phyloP scores from a whole-genome alignment of 768 basidiomycete species.

The Nidularia sp. region DNA sequence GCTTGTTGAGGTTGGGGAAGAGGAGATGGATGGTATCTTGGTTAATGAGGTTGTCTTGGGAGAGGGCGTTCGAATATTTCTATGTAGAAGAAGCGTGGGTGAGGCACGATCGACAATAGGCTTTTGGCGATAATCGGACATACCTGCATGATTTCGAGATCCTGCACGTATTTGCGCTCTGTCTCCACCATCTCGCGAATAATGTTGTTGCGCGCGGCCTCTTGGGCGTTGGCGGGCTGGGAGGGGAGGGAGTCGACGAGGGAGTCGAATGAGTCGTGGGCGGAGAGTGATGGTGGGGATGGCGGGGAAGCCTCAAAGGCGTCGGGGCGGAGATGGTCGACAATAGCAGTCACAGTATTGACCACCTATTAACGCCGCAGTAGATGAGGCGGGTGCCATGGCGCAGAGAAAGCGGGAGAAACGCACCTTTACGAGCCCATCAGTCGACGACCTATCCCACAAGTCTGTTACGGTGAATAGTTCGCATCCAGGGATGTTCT shows the following conservation, averaged over 20 bases:
- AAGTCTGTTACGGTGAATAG: conserved; percentile 90
- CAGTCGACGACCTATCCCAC: conserved; percentile 86
- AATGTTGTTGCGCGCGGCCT: conserved; percentile 70
- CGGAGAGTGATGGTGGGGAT: conserved; percentile 50
- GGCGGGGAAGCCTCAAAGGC: conserved; percentile 62
- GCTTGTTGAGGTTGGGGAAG: conserved; percentile 91
- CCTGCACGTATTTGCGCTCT: conserved; percentile 94
- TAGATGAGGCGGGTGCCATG: conserved; percentile 3
- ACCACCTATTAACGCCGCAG: conserved; percentile 56
- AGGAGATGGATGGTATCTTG: conserved; percentile 95
- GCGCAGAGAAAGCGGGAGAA: conserved; percentile 1
- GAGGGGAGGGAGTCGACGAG: conserved; percentile 39
- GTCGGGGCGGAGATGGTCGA: conserved; percentile 67
- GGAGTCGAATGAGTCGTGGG: conserved; percentile 61
- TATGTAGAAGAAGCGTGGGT: conserved; percentile 24
- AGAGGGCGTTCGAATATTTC: conserved; percentile 86
- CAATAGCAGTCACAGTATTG: conserved; percentile 81
- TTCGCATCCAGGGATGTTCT: conserved; percentile 66
- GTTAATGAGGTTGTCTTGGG: conserved; percentile 81
- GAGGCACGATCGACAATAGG: conserved; percentile 6
- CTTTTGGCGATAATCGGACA: conserved; percentile 19
- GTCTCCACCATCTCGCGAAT: conserved; percentile 90
- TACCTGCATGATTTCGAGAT: conserved; percentile 95
- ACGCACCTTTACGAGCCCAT: conserved; percentile 90
- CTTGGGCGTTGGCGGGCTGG: conserved; percentile 51